phyloP scores from a whole-genome alignment of 768 basidiomycete species.

The Coprinopsis marcescibilis region DNA sequence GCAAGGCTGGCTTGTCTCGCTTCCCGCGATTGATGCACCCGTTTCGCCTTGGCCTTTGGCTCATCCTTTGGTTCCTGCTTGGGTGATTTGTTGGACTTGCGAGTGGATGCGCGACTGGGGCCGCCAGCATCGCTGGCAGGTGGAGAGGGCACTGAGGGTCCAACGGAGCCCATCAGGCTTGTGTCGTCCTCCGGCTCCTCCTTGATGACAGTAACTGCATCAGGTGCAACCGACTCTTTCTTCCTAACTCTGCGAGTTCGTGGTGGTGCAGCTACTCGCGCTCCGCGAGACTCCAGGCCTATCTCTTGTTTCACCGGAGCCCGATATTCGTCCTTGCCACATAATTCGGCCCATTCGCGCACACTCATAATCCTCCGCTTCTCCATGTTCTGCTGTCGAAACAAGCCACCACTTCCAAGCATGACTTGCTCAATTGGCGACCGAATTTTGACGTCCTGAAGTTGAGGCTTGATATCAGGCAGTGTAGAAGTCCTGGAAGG shows the following conservation, averaged over 20 bases:
- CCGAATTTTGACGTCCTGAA: slow-evolving; percentile 72
- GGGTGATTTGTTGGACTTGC: neutral
- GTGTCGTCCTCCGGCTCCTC: slow-evolving; percentile 41
- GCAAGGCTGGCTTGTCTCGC: slow-evolving; percentile 47
- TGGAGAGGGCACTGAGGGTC: slow-evolving; percentile 25
- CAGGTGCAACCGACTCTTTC: slow-evolving; percentile 39
- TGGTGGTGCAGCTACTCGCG: slow-evolving; percentile 22
- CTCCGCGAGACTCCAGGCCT: slow-evolving; percentile 42
- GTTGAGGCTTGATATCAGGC: slow-evolving; percentile 65
- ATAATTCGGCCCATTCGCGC: slow-evolving; percentile 82
- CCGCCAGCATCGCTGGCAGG: slow-evolving; percentile 29
- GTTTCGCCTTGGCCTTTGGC: slow-evolving; percentile 29
- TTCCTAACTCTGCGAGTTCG: slow-evolving; percentile 36
- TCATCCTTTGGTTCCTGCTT: slow-evolving; percentile 5
- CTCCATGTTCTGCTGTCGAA: slow-evolving; percentile 87
- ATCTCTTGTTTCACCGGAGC: slow-evolving; percentile 71
- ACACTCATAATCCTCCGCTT: slow-evolving; percentile 79
- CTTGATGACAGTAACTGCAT: slow-evolving; percentile 37
- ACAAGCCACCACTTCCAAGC: slow-evolving; percentile 80
- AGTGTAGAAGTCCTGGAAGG: slow-evolving; percentile 58
- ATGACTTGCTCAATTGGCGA: slow-evolving; percentile 93
- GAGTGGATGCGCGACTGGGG: neutral
- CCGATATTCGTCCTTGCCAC: slow-evolving; percentile 62
- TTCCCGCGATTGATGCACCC: slow-evolving; percentile 37
- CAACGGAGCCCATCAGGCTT: slow-evolving; percentile 18